phyloP scores from a whole-genome alignment of 108 stramenopile genomes.

The Hondaea fermentalgiana region DNA sequence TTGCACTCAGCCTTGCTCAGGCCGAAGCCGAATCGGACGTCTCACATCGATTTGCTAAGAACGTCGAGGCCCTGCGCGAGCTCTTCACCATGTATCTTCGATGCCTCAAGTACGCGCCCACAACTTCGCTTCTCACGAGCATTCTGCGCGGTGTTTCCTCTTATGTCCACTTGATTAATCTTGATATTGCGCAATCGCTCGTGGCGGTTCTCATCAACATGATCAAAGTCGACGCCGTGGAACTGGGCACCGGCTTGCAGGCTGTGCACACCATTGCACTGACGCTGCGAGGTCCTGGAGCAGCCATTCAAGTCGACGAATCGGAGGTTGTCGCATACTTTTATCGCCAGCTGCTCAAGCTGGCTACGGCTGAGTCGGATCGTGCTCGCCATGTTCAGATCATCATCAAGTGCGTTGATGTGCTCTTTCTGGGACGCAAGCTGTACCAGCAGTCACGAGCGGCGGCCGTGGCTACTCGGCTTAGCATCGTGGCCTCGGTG shows the following conservation, averaged over 20 bases:
- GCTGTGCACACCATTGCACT: conserved; percentile 69
- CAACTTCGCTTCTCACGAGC: conserved; percentile 50
- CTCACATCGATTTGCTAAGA: conserved; percentile 57
- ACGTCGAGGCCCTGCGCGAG: conserved; percentile 63
- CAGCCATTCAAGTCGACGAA: conserved; percentile 65
- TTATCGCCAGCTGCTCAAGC: conserved; percentile 54
- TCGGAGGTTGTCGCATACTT: conserved; percentile 71
- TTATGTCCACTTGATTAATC: conserved; percentile 73
- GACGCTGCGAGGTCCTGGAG: conserved; percentile 70
- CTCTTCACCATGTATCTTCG: conserved; percentile 74
- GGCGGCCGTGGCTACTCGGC: conserved; percentile 66
- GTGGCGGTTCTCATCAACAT: conserved; percentile 63
- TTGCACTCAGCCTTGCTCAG: conserved; percentile 67
- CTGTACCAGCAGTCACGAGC: conserved; percentile 63
- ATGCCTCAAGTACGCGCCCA: conserved; percentile 54
- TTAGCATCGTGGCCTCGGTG: conserved; percentile 58
- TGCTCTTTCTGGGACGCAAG: conserved; percentile 65
- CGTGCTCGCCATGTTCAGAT: background rate
- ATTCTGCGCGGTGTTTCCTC: conserved; percentile 71
- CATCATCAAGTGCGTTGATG: conserved; percentile 55
- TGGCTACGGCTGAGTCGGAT: background rate
- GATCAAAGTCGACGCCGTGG: conserved; percentile 55
- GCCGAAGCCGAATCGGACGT: conserved; percentile 68
- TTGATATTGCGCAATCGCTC: conserved; percentile 67
- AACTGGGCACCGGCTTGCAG: conserved; percentile 63